Conservation (phyloP, 2,329 filamentous ascomycete species). For the Cytospora leucostoma region DNA sequence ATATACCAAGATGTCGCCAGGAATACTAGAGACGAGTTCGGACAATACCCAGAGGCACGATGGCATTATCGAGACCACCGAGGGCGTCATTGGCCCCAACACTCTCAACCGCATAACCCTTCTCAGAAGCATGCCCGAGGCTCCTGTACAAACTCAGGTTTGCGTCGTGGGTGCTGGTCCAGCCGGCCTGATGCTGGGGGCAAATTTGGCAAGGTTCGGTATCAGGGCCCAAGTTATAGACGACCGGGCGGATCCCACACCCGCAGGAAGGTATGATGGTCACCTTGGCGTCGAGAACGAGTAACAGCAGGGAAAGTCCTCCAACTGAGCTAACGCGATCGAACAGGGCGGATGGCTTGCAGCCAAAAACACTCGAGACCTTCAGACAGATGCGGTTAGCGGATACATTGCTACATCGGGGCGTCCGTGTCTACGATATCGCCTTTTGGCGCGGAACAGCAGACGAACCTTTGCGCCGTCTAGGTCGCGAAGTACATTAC, state of each 20-base stretch:
- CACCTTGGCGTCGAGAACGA: background rate
- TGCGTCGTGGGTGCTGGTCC: constrained; percentile 53
- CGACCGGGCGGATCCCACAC: constrained; percentile 57
- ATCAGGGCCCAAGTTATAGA: constrained; percentile 60
- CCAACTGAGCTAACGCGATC: constrained; percentile 28
- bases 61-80: constrained; percentile 25
- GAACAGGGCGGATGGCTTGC: constrained; percentile 66
- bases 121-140: constrained; percentile 50
- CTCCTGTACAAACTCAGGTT: constrained; percentile 49
- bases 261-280: constrained; percentile 38
- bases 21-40: constrained; percentile 22
- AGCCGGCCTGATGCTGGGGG: constrained; percentile 52
- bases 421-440: constrained; percentile 73
- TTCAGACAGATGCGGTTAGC: constrained; percentile 72
- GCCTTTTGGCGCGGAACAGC: constrained; percentile 66
- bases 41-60: constrained; percentile 26
- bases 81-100: constrained; percentile 32
- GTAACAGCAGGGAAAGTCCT: background rate
- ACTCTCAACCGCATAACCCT: constrained; percentile 50
- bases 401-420: constrained; percentile 66
- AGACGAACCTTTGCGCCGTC: constrained; percentile 49
- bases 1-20: constrained; percentile 24
- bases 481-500: constrained; percentile 66
- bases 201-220: constrained; percentile 58
- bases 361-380: constrained; percentile 78